Evolutionary conservation across 306 rosid genomes (phyloP), one percentile per base, ranked within the genome.

Genomic region (Inga oerstediana): DNA sequence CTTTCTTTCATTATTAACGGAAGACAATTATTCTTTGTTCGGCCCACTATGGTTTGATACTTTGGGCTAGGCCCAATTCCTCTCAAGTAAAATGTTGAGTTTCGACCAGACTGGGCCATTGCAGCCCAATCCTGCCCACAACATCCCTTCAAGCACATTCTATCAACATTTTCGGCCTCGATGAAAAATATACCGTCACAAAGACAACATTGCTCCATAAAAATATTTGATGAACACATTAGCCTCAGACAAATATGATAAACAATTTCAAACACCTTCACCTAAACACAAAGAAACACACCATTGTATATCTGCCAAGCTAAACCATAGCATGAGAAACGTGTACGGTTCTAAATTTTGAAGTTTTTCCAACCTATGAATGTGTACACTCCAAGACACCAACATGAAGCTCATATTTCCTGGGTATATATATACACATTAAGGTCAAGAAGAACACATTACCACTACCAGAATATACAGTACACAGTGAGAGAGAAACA

Each of bases 231-330:
- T 48, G 1, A 48, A 11, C 13, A 48, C 16, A 48, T 3, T 48
- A 48, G 16, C 54, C 54, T 48, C 15, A 0, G 54, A 48, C 54
- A 48, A 48, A 48, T 4, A 49, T 49, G 54, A 49, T 49, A 49
- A 10, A 48, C 54, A 11, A 13, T 3, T 48, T 3, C 1, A 49
- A 49, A 49, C 14, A 72, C 22, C 78, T 80, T 79, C 32, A 72
- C 49, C 79, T 59, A 24, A 80, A 80, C 73, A 17, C 51, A 72
- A 73, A 59, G 79, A 64, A 71, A 71, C n/a, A 43, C n/a, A 39
- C 45, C 78, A 43, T 58, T 72, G 62, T 58, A 62, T 37, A 62
- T 37, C 74, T 45, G 13, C 52, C 3, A 69, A 81, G 84, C 79
- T 73, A n/a, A 73, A 24, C 17, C 37, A 22, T n/a, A 22, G 44